Evolutionary conservation across 2,329 filamentous ascomycete species (phyloP), one percentile per base, ranked within the genome.

Genomic region (Fusarium albidum): DNA sequence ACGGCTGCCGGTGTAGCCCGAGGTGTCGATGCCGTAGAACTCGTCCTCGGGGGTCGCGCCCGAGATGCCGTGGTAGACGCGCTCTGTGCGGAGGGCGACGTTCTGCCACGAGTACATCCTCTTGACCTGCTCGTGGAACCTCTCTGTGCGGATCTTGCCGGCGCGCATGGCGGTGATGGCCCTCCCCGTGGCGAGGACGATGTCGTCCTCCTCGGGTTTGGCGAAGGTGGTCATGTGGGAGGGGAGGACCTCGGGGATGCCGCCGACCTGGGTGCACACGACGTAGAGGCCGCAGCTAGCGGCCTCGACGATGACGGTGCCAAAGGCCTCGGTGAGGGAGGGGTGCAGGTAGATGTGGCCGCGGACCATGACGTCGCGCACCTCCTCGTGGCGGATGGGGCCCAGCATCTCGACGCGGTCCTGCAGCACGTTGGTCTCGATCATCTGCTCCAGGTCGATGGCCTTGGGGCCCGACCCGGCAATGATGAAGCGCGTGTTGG

Each of bases 91-190:
- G 65, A 90, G 84, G 12, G 95, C 95, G 25, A 99, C 94, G 71
- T 99, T 94, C 25, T 91, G 91, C 95, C 95, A 99, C 2, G 92
- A 96, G 76, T 99, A 99, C 95, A 98, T 98, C 78, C 90, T 91
- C 73, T 94, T 92, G 58, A 99, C 95, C 73, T 98, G 91, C 63
- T 96, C 94, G 71, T 99, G 95, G 69, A 99, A 99, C 34, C 89
- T 85, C 71, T 98, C 94, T 1, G 95, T 96, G 58, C 92, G 87
- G 25, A 99, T 89, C 66, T 89, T 91, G 64, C 93, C 94, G 6
- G 89, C 89, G 37, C 94, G 87, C 49, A 99, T 81, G 26, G 91
- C 89, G 0, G 87, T 89, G 57, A 99, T 98, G 14, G 96, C 95
- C 62, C 88, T 89, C 14, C 91, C 90, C 0, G 96, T 97, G 4